Conservation (phyloP, 257 asterid genomes). For the Nyctanthes arbortristis region DNA sequence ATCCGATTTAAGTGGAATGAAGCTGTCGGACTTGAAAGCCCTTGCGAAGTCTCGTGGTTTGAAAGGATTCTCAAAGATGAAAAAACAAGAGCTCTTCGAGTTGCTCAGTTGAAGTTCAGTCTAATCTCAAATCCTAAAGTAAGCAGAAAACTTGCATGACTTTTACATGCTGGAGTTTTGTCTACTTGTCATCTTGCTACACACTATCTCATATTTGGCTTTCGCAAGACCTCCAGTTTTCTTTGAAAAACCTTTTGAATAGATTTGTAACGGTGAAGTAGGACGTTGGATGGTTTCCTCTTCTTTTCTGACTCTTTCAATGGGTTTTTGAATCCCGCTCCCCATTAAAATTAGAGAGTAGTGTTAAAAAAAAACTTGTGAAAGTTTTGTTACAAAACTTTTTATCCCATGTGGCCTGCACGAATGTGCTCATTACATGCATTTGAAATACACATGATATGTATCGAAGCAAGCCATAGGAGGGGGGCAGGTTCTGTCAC, state of each 20-base stretch:
- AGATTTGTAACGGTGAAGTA: neutral
- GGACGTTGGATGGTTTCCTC: neutral
- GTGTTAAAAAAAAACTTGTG: too few relatives aligned
- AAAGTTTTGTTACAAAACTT: too few relatives aligned
- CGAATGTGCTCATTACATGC: too few relatives aligned
- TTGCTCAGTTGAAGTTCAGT: constrained; percentile 34
- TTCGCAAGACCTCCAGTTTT: neutral
- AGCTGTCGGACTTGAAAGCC: constrained; percentile 35
- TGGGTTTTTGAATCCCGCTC: too few relatives aligned
- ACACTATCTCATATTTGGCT: neutral
- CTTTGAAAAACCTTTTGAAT: neutral
- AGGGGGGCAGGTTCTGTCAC: too few relatives aligned
- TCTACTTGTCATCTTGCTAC: neutral
- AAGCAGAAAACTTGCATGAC: neutral
- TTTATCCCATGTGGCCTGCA: too few relatives aligned
- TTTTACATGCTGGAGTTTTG: neutral
- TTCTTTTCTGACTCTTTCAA: neutral
- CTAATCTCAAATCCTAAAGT: constrained; percentile 11
- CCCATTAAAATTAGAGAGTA: too few relatives aligned
- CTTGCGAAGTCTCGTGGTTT: constrained; percentile 42
- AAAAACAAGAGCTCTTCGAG: constrained; percentile 39
- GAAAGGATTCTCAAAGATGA: constrained; percentile 40
- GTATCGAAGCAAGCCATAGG: too few relatives aligned
- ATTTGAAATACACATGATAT: too few relatives aligned
- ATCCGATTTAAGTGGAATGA: constrained; percentile 34